Evolutionary conservation across 2,329 filamentous ascomycete species (phyloP).

Genomic region (Aspergillus unguis): DNA sequence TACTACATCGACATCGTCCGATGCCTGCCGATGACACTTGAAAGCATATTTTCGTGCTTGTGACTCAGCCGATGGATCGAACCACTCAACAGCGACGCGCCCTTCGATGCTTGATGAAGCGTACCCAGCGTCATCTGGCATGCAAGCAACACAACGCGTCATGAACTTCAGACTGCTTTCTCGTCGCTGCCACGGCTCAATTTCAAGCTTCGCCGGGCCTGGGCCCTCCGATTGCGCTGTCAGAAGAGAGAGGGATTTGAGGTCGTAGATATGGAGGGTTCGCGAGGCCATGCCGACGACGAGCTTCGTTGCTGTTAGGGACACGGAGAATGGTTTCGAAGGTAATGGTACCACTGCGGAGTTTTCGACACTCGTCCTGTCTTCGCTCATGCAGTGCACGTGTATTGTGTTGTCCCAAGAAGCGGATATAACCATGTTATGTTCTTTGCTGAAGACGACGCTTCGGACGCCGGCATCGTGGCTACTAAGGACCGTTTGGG

Average conservation of each 20-base stretch:
- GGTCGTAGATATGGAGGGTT: conserved; percentile 91
- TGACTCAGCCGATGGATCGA: conserved; percentile 81
- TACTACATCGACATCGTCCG: conserved; percentile 70
- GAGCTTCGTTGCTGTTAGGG: conserved; percentile 73
- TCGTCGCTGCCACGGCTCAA: conserved; percentile 86
- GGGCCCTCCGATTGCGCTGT: conserved; percentile 46
- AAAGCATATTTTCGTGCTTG: conserved; percentile 96
- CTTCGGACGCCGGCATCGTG: conserved; percentile 78
- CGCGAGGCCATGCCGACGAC: conserved; percentile 95
- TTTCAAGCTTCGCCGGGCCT: conserved; percentile 44
- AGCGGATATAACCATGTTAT: conserved; percentile 77
- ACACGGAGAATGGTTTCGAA: conserved; percentile 85
- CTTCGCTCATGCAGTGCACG: conserved; percentile 59
- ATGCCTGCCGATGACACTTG: conserved; percentile 87
- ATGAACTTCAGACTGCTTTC: conserved; percentile 96
- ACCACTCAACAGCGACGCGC: conserved; percentile 95
- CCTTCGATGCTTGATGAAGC: conserved; percentile 91
- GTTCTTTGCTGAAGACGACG: conserved; percentile 74
- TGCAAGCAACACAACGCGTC: conserved; percentile 87
- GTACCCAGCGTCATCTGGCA: conserved; percentile 95
- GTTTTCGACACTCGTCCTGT: conserved; percentile 40
- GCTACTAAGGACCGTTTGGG: conserved; percentile 71
- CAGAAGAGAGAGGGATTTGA: conserved; percentile 61
- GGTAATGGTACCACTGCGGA: conserved; percentile 70
- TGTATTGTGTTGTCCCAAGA: conserved; percentile 94